Evolutionary conservation across 768 basidiomycete genomes (phyloP), one percentile per base, ranked within the genome.

Genomic region (Pleurotus eryngii): DNA sequence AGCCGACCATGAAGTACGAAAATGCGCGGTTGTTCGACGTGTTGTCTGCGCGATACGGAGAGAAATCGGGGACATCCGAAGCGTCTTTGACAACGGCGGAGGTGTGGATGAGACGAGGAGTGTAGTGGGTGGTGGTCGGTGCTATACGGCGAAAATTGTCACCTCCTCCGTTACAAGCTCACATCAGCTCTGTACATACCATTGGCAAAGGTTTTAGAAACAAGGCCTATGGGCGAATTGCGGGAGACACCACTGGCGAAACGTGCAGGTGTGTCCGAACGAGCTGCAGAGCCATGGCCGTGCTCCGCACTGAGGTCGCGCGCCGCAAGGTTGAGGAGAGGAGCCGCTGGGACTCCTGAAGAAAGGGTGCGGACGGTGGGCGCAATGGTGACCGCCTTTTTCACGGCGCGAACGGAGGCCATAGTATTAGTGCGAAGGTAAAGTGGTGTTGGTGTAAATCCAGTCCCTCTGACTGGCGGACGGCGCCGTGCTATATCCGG

Each of bases 1-100:
- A 81, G 65, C 93, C 91, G 61, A 93, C 85, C 89, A 94, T 90
- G 74, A 94, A 88, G 76, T 94, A 94, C 39, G 89, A 90, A 49
- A 92, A 74, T 47, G 89, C 83, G 60, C 90, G 89, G 77, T 89
- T 90, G 63, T 67, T 75, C 40, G 80, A 76, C 49, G 82, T 76
- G 64, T 85, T 84, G 67, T 82, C 76, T 12, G 87, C 78, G 65
- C 86, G 85, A 80, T 98, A 98, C 46, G 85, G 71, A 45, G 85
- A 81, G 69, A 90, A 95, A 77, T 98, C 89, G 61, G 97, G 97
- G 6, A 96, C 92, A 60, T 92, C 79, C 47, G 90, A 86, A 27
- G 87, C 84, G 66, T 87, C 84, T 64, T 81, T 83, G 64, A 76
- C 76, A 56, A 79, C 76, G 46, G 84, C 80, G 55, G 93, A 87